Evolutionary conservation across 768 basidiomycete genomes (phyloP).

Genomic region (Rossbeevera mucosa): DNA sequence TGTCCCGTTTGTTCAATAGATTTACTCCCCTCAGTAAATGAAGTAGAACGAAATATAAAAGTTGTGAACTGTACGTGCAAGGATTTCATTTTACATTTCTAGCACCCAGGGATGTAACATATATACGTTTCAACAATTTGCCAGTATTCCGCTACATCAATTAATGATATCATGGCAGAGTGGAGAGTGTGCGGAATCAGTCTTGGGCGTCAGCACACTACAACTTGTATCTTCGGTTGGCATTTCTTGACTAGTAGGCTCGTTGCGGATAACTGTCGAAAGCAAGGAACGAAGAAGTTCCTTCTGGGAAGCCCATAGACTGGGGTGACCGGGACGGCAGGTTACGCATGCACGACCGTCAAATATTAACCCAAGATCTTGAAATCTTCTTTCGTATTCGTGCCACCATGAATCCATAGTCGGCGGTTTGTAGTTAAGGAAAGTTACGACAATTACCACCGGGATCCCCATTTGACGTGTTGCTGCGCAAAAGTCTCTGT

Average conservation of each 20-base stretch:
- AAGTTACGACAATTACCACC: conserved; percentile 35
- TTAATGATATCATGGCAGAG: no score
- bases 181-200: no score
- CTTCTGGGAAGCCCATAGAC: conserved; percentile 15
- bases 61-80: conserved; percentile 3
- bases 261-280: conserved; percentile 3
- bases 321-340: conserved; percentile 13
- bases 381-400: conserved; percentile 19
- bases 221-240: no score
- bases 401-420: conserved; percentile 34
- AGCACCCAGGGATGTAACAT: no score
- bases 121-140: no score
- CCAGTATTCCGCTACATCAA: no score
- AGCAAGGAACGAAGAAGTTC: conserved; percentile 16
- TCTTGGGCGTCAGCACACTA: conserved; percentile 28
- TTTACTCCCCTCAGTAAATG: neutral
- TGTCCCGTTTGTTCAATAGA: no score
- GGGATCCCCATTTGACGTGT: conserved; percentile 34
- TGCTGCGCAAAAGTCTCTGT: conserved; percentile 26
- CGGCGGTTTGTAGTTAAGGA: conserved; percentile 31
- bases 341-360: conserved; percentile 30
- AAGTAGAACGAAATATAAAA: neutral
- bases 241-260: no score
- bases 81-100: no score
- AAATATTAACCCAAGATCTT: conserved; percentile 18